Conservation (phyloP, 2,329 filamentous ascomycete species). For the Pezicula rhizophila region DNA sequence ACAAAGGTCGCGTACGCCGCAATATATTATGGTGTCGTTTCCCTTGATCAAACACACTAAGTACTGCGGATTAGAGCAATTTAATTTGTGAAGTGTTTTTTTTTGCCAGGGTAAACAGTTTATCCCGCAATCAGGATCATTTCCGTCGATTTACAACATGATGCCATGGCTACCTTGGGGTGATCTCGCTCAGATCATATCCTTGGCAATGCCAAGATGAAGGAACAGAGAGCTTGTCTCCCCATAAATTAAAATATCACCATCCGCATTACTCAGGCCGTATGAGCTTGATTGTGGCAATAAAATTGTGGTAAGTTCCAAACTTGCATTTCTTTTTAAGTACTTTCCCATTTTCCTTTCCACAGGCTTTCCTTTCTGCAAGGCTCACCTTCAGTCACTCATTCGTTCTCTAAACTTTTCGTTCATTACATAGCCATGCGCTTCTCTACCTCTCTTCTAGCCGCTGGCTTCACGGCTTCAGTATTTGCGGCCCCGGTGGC, state of each 20-base stretch:
- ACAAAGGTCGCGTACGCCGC: neutral
- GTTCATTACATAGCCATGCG: neutral
- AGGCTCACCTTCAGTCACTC: neutral
- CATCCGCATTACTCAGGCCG: neutral
- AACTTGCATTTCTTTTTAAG: neutral
- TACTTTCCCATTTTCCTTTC: neutral
- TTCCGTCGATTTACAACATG: neutral
- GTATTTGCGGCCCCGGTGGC: neutral
- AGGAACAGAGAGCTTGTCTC: neutral
- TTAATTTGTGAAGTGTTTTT: no score
- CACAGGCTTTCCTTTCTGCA: neutral
- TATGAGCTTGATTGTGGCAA: neutral
- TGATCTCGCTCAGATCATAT: neutral
- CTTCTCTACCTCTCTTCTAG: conserved; percentile 1
- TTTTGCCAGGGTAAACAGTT: no score
- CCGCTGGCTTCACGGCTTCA: neutral
- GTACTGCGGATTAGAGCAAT: neutral
- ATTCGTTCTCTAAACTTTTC: neutral
- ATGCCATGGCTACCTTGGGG: neutral
- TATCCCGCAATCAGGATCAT: neutral
- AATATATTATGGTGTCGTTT: neutral
- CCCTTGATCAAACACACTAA: neutral
- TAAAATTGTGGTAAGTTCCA: neutral
- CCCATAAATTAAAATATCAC: neutral
- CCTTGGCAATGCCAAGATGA: neutral